Percentiles rank a stretch among this genome's conserved stretches.
Evolutionary conservation across 169 alveolate species (phyloP).

Genomic region (Blepharisma undulans): DNA sequence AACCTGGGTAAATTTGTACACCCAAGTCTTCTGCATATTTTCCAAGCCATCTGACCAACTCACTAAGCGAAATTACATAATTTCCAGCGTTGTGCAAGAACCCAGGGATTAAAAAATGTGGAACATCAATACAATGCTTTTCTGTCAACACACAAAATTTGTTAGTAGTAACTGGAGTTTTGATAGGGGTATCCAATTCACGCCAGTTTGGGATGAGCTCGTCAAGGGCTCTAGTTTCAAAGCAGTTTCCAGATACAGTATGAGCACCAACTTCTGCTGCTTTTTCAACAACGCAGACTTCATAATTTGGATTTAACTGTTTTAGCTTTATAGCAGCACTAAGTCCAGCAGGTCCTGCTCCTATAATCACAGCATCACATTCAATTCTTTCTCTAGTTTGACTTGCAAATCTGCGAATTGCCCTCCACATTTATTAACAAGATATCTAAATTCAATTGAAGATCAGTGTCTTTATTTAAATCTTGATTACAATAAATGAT

Average conservation of each 20-base stretch:
- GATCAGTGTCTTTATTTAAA: too few relatives aligned
- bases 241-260: slow-evolving; percentile 86
- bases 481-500: too few relatives aligned
- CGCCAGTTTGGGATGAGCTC: slow-evolving; percentile 82
- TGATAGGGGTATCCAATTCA: slow-evolving; percentile 62
- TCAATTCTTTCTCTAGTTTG: slow-evolving; percentile 59
- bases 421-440: slow-evolving; percentile 20
- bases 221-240: slow-evolving; percentile 81
- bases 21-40: slow-evolving; percentile 86
- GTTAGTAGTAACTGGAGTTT: slow-evolving; percentile 60
- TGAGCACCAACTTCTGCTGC: slow-evolving; percentile 87
- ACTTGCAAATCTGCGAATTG: neutral
- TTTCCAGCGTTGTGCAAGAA: slow-evolving; percentile 75
- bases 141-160: slow-evolving; percentile 46
- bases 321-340: slow-evolving; percentile 82
- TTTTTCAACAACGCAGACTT: slow-evolving; percentile 83
- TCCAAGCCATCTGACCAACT: slow-evolving; percentile 84
- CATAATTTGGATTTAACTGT: slow-evolving; percentile 60
- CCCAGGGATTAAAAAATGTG: slow-evolving; percentile 67
- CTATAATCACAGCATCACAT: slow-evolving; percentile 80
- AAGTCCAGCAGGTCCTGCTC: slow-evolving; percentile 91
- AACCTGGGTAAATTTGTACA: slow-evolving; percentile 86
- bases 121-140: slow-evolving; percentile 54
- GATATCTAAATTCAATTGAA: too few relatives aligned
- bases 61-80: slow-evolving; percentile 84